Evolutionary conservation across 495 filamentous ascomycete species (phyloP).

Genomic region (Cercophora samala): DNA sequence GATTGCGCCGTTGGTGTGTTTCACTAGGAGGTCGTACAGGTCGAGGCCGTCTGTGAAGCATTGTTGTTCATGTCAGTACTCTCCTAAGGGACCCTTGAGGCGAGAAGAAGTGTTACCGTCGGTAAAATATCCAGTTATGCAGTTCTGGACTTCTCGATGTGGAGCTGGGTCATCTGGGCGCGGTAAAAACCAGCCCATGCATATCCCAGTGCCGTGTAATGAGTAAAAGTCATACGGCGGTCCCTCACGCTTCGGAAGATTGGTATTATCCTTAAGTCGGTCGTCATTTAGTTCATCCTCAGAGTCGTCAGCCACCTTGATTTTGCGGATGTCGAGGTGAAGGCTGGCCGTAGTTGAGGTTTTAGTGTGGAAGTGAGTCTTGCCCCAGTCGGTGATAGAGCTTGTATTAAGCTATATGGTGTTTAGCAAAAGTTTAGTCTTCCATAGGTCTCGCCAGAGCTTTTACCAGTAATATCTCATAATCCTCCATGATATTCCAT

Average conservation of each 20-base stretch:
- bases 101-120: neutral
- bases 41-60: neutral
- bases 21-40: neutral
- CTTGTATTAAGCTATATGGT: neutral
- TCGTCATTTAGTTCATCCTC: too few relatives aligned
- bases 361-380: neutral
- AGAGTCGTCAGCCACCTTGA: too few relatives aligned
- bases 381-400: neutral
- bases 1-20: neutral
- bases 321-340: neutral
- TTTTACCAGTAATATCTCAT: neutral
- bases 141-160: neutral
- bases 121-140: neutral
- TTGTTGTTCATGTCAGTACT: neutral
- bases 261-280: neutral
- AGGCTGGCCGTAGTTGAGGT: neutral
- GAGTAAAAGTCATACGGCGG: neutral
- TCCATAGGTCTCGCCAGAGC: too few relatives aligned
- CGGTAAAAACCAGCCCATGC: neutral
- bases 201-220: neutral
- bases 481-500: neutral
- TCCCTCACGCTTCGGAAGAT: neutral
- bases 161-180: neutral
- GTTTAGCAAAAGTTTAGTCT: too few relatives aligned
- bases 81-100: neutral